phyloP scores from a whole-genome alignment of 345 rosid genomes.

The Ceriops decandra region DNA sequence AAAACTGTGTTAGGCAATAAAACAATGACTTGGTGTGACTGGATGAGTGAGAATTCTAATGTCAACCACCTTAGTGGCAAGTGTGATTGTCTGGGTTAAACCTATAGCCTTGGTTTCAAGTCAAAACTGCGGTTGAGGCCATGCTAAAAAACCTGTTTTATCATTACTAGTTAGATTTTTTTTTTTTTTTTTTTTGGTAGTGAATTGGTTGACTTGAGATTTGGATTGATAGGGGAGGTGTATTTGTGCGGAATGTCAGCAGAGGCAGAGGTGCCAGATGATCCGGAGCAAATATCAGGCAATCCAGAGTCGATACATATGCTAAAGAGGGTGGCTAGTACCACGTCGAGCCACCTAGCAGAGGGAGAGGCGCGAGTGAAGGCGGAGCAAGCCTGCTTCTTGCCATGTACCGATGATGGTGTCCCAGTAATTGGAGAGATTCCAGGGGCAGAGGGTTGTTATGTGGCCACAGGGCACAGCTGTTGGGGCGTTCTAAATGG shows the following conservation, averaged over 20 bases:
- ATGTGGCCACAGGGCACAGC: constrained; percentile 75
- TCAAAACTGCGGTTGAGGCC: too few relatives aligned
- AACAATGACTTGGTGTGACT: too few relatives aligned
- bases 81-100: too few relatives aligned
- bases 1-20: too few relatives aligned
- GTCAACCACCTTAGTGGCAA: too few relatives aligned
- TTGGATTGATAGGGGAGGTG: constrained; percentile 60
- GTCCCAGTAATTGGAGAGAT: constrained; percentile 73
- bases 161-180: too few relatives aligned
- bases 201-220: too few relatives aligned
- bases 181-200: too few relatives aligned
- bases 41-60: too few relatives aligned
- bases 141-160: too few relatives aligned
- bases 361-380: constrained; percentile 57
- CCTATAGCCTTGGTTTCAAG: too few relatives aligned
- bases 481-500: constrained; percentile 96
- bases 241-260: constrained; percentile 87
- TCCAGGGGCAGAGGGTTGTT: constrained; percentile 65
- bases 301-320: constrained; percentile 61
- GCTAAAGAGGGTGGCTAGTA: constrained; percentile 69
- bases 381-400: constrained; percentile 89
- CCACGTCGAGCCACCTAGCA: constrained; percentile 62
- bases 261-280: constrained; percentile 68
- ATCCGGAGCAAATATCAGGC: constrained; percentile 55
- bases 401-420: constrained; percentile 75